phyloP scores from a whole-genome alignment of 495 filamentous ascomycete genomes.

The Tuber aestivum region DNA sequence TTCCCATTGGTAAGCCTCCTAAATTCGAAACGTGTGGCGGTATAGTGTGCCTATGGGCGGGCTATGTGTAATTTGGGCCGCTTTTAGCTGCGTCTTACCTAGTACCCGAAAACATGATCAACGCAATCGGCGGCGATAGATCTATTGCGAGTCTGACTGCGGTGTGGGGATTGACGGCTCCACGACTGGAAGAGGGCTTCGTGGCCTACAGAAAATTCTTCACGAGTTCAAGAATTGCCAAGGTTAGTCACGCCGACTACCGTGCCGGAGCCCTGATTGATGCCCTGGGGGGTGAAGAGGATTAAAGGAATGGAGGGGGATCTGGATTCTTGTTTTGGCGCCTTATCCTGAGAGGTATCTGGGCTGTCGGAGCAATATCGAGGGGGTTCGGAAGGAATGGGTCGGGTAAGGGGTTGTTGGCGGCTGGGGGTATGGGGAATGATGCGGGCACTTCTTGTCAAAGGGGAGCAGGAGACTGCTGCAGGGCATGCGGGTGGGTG shows the following conservation, averaged over 20 bases:
- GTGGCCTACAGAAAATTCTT: slow-evolving; percentile 47
- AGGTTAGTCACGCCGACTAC: slow-evolving; percentile 50
- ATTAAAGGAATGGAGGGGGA: slow-evolving; percentile 48
- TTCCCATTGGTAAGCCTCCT: slow-evolving; percentile 48
- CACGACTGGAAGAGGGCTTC: slow-evolving; percentile 27
- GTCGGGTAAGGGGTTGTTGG: slow-evolving; percentile 40
- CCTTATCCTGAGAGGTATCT: slow-evolving; percentile 48
- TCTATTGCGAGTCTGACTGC: slow-evolving; percentile 43
- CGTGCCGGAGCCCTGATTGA: slow-evolving; percentile 46
- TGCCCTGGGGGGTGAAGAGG: slow-evolving; percentile 45
- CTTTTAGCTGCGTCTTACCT: slow-evolving; percentile 48
- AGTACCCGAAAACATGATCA: slow-evolving; percentile 47
- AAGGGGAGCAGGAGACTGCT: slow-evolving; percentile 48
- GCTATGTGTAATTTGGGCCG: slow-evolving; percentile 25
- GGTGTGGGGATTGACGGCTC: slow-evolving; percentile 38
- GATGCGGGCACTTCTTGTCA: slow-evolving; percentile 52
- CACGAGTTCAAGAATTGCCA: slow-evolving; percentile 43
- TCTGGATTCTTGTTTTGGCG: slow-evolving; percentile 45
- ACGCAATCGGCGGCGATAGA: slow-evolving; percentile 45
- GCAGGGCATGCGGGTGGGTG: slow-evolving; percentile 41
- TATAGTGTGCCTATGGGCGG: not conserved
- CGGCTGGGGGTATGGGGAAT: slow-evolving; percentile 41
- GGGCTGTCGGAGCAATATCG: slow-evolving; percentile 47
- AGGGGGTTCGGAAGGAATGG: slow-evolving; percentile 50
- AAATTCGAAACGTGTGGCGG: not conserved